A percentile compares a stretch with the other conserved stretches of the same genome.
phyloP scores from a whole-genome alignment of 352 stramenopile genomes.

The Phytophthora capsici region DNA sequence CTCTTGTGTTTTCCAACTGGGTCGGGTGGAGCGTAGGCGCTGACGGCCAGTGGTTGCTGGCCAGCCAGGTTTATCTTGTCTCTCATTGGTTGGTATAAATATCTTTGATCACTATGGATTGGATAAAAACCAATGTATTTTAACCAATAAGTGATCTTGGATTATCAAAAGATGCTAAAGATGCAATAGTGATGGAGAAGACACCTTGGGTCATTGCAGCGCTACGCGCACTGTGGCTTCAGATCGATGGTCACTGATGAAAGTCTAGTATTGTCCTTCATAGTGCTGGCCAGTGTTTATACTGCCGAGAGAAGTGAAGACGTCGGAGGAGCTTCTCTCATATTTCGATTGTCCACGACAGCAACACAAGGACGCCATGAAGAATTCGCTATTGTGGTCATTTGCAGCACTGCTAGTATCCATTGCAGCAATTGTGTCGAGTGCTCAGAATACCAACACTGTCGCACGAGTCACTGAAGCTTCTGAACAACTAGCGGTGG shows the following conservation, averaged over 20 bases:
- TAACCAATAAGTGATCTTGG: slow-evolving; percentile 9
- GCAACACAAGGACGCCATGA: slow-evolving; percentile 19
- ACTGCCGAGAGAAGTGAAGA: not conserved
- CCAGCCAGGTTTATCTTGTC: slow-evolving; percentile 29
- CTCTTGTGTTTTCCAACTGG: slow-evolving; percentile 47
- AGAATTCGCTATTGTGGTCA: slow-evolving; percentile 6
- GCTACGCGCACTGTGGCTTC: slow-evolving; percentile 7
- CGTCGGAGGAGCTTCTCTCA: slow-evolving; percentile 20
- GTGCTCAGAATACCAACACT: slow-evolving; percentile 25
- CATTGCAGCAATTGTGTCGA: not conserved
- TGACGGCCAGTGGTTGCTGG: slow-evolving; percentile 32
- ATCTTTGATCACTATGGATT: not conserved
- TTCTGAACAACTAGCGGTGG: slow-evolving; percentile 34
- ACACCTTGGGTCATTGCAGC: slow-evolving; percentile 6
- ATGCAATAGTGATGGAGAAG: slow-evolving; percentile 29
- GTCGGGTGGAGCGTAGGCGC: slow-evolving; percentile 18
- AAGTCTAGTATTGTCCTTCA: slow-evolving; percentile 27
- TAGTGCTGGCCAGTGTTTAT: slow-evolving; percentile 9
- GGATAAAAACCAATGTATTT: slow-evolving; percentile 9
- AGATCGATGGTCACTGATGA: slow-evolving; percentile 21
- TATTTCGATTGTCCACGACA: slow-evolving; percentile 30
- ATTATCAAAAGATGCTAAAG: slow-evolving; percentile 6
- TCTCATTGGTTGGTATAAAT: slow-evolving; percentile 37
- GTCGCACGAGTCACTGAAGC: slow-evolving; percentile 17
- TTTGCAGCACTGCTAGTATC: slow-evolving; percentile 17